These are phyloP conservation scores for Aspergillus brunneoviolaceus DNA, from an alignment of 2,329 filamentous ascomycete genomes.

Conservation along the genomic window DNA sequence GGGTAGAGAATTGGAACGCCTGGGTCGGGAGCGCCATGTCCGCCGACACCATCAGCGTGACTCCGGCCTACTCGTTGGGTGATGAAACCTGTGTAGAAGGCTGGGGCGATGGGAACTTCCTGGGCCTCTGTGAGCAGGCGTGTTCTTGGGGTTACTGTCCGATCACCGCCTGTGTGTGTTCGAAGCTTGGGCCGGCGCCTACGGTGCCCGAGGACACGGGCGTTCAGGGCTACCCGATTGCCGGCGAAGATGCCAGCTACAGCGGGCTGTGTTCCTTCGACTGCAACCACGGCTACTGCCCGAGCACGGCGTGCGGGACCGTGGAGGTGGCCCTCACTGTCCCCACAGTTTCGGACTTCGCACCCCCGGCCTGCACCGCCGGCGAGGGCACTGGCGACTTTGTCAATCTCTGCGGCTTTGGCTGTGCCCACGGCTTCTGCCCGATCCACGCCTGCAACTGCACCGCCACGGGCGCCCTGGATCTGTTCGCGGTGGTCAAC, in stretches of 20 bases:
- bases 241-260: constrained; percentile 18
- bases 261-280: constrained; percentile 14
- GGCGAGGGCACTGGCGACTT: background rate
- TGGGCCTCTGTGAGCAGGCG: constrained; percentile 27
- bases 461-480: background rate
- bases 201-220: constrained; percentile 5
- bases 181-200: constrained; percentile 12
- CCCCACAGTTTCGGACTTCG: background rate
- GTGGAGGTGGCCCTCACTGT: background rate
- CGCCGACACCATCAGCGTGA: background rate
- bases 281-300: constrained; percentile 17
- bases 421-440: background rate
- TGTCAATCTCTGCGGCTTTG: background rate
- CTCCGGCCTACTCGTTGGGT: constrained; percentile 1
- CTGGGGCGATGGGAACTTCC: constrained; percentile 13
- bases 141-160: constrained; percentile 33
- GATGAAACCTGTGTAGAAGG: constrained; percentile 25
- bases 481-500: background rate
- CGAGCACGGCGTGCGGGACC: constrained; percentile 2
- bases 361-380: background rate
- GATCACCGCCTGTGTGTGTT: constrained; percentile 23
- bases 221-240: constrained; percentile 19
- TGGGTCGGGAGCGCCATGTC: constrained; percentile 26
- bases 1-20: constrained; percentile 36
- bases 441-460: constrained; percentile 1